Conservation (phyloP, 73 alveolate species). For the Paramecium octaurelia region DNA sequence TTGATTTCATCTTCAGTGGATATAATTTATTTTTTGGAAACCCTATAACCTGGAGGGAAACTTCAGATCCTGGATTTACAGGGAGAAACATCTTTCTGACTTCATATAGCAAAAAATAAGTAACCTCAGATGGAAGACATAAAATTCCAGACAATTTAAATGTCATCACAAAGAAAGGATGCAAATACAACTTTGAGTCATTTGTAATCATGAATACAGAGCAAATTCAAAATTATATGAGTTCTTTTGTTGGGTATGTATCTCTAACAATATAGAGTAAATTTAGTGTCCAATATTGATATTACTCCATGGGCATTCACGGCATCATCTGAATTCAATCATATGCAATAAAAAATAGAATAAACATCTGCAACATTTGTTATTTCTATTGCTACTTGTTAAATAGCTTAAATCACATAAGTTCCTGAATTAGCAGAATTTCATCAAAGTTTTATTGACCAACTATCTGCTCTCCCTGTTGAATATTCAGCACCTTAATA, state of each 20-base stretch:
- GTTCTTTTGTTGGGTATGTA: slow-evolving; percentile 35
- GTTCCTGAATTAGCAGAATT: background rate
- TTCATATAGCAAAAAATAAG: background rate
- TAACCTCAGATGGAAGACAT: background rate
- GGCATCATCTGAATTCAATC: slow-evolving; percentile 2
- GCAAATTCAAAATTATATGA: background rate
- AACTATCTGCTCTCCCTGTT: background rate
- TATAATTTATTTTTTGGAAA: slow-evolving; percentile 6
- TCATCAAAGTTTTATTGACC: background rate
- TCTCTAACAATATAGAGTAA: background rate
- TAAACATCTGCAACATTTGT: background rate
- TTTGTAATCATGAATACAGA: background rate
- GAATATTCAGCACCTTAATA: slow-evolving; percentile 17
- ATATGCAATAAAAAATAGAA: slow-evolving; percentile 10
- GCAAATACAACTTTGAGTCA: slow-evolving; percentile 10
- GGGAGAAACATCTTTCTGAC: background rate
- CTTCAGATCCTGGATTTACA: slow-evolving; percentile 40
- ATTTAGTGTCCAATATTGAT: slow-evolving; percentile 31
- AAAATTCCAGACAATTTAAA: slow-evolving; percentile 35
- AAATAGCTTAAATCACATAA: background rate
- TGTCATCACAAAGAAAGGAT: slow-evolving; percentile 39
- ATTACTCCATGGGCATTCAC: slow-evolving; percentile 50
- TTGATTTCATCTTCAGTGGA: slow-evolving; percentile 34
- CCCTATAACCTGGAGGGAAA: slow-evolving; percentile 30
- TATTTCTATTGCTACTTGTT: background rate